These are phyloP conservation scores for Lentinula aciculospora DNA, from an alignment of 768 basidiomycete genomes.

Conservation along the genomic window DNA sequence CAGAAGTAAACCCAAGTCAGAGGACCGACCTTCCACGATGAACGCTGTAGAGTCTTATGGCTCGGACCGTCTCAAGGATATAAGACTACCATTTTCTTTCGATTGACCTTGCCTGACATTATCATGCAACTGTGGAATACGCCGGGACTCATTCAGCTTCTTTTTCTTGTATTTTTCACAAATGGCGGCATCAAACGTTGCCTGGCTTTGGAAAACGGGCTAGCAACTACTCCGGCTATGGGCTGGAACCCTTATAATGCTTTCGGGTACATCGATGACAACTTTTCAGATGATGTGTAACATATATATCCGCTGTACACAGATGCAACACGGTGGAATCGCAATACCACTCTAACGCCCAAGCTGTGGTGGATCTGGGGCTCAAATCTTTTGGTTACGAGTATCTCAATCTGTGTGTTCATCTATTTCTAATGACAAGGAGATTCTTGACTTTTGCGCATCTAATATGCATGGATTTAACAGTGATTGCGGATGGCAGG, in stretches of 20 bases:
- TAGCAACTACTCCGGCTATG: constrained; percentile 38
- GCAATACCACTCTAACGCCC: constrained; percentile 34
- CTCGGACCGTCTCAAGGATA: neutral
- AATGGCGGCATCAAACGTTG: neutral
- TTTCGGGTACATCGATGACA: constrained; percentile 26
- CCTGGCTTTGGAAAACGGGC: constrained; percentile 24
- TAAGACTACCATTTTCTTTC: neutral
- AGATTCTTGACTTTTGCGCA: neutral
- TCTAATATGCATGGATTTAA: neutral
- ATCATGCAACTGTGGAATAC: neutral
- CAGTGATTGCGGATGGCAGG: constrained; percentile 50
- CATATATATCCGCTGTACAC: too few relatives aligned
- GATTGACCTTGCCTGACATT: neutral
- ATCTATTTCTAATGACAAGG: neutral
- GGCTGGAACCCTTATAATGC: constrained; percentile 47
- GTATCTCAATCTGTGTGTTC: constrained; percentile 32
- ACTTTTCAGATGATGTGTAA: too few relatives aligned
- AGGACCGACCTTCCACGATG: neutral
- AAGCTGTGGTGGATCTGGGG: constrained; percentile 30
- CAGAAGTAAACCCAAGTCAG: neutral
- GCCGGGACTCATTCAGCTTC: neutral
- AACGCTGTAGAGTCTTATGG: neutral
- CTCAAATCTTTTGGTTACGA: constrained; percentile 33
- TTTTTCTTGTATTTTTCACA: neutral
- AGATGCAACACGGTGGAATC: constrained; percentile 38